Conservation (phyloP, 2,329 filamentous ascomycete species). For the Monascus ruber region DNA sequence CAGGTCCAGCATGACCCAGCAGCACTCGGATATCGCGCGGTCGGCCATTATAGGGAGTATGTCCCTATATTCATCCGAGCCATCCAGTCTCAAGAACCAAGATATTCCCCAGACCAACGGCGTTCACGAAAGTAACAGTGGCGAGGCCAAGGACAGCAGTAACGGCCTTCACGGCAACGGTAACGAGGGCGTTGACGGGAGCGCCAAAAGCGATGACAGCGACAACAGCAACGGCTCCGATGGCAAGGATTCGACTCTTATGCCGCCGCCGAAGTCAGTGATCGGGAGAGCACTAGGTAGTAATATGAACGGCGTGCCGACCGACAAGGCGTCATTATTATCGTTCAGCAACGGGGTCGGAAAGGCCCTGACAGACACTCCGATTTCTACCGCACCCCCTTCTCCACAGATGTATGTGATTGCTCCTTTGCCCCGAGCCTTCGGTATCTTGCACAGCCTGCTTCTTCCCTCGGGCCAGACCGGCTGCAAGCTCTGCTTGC, state of each 20-base stretch:
- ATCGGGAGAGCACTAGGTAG: conserved; percentile 32
- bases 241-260: conserved; percentile 16
- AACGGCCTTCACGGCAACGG: conserved; percentile 3
- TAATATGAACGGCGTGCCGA: conserved; percentile 14
- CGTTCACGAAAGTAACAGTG: conserved; percentile 10
- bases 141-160: conserved; percentile 9
- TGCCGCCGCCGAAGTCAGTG: conserved; percentile 28
- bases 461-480: no score
- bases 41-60: conserved; percentile 37
- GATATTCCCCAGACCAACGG: not conserved
- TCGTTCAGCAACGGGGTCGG: conserved; percentile 37
- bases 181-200: not conserved
- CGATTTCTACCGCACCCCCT: conserved; percentile 49
- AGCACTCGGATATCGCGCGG: conserved; percentile 40
- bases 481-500: no score
- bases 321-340: conserved; percentile 17
- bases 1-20: conserved; percentile 29
- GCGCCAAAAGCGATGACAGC: not conserved
- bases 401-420: conserved; percentile 50
- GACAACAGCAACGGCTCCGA: conserved; percentile 4
- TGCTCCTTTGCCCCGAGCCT: conserved; percentile 1
- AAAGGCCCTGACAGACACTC: conserved; percentile 50
- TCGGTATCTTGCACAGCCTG: conserved; percentile 5
- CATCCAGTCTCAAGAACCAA: not conserved
- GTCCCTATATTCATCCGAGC: conserved; percentile 10